Conservation (phyloP, 2,329 filamentous ascomycete species). For the Fusarium nanum region DNA sequence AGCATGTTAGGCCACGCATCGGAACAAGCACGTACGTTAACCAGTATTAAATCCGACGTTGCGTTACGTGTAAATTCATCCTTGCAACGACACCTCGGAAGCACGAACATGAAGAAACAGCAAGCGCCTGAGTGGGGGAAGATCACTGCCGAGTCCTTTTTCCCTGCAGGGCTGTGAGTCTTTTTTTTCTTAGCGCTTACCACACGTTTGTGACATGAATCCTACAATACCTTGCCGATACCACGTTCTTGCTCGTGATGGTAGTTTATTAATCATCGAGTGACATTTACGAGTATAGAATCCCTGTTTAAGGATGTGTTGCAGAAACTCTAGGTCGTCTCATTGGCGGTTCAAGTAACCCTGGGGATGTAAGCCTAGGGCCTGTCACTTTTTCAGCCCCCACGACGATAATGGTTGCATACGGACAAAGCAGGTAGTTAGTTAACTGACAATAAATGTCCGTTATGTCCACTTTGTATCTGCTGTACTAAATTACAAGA, state of each 20-base stretch:
- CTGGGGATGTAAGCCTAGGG: not conserved
- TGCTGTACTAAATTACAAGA: too few species aligned
- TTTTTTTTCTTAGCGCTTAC: slow-evolving; percentile 13
- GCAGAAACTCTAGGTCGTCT: not conserved
- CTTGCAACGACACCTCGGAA: not conserved
- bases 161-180: not conserved
- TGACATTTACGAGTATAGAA: not conserved
- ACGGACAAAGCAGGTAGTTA: not conserved
- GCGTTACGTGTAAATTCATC: not conserved
- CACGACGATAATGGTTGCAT: not conserved
- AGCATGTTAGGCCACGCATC: not conserved
- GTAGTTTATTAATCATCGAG: not conserved
- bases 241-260: not conserved
- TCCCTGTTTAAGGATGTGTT: slow-evolving; percentile 9
- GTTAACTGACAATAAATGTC: not conserved
- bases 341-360: too few species aligned
- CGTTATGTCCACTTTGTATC: not conserved
- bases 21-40: not conserved
- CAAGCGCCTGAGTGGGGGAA: not conserved
- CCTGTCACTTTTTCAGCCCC: not conserved
- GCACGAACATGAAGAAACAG: not conserved
- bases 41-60: not conserved
- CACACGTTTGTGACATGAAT: not conserved
- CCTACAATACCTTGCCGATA: not conserved
- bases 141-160: not conserved